phyloP scores from a whole-genome alignment of 2,329 filamentous ascomycete genomes.

The Aureobasidium sp. region DNA sequence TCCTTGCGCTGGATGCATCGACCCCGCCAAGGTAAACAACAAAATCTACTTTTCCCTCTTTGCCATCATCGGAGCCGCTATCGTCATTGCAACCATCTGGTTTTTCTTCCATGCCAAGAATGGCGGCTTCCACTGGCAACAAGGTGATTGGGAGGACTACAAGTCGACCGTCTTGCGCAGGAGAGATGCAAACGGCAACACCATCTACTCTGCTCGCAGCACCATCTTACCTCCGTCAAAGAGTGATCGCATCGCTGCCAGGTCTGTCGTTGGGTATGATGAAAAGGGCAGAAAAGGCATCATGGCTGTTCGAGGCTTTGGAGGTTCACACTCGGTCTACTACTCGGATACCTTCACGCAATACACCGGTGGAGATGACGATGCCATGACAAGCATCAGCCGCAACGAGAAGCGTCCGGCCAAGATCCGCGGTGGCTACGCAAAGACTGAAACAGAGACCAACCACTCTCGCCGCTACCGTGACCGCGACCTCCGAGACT shows the following conservation, averaged over 20 bases:
- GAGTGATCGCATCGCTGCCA: conserved; percentile 32
- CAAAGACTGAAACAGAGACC: neutral
- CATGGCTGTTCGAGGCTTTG: conserved; percentile 33
- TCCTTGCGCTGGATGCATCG: conserved; percentile 18
- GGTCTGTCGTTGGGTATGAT: conserved; percentile 38
- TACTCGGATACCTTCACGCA: conserved; percentile 38
- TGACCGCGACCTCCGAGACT: conserved; percentile 63
- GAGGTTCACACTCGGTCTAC: conserved; percentile 36
- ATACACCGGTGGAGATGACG: conserved; percentile 30
- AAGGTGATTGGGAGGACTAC: conserved; percentile 96
- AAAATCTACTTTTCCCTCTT: conserved; percentile 75
- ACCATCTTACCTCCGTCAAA: conserved; percentile 50
- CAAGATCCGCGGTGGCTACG: conserved; percentile 8
- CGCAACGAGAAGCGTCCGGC: neutral
- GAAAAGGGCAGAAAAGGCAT: conserved; percentile 38
- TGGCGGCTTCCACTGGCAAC: conserved; percentile 79
- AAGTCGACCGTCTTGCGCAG: conserved; percentile 87
- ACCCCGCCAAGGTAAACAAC: conserved; percentile 39
- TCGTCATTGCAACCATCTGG: conserved; percentile 76
- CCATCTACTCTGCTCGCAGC: conserved; percentile 71
- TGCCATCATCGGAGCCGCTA: conserved; percentile 68
- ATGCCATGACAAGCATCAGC: conserved; percentile 19
- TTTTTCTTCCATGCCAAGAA: conserved; percentile 99
- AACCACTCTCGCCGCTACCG: conserved; percentile 46
- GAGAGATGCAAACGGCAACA: conserved; percentile 80